Evolutionary conservation across 495 filamentous ascomycete genomes (phyloP), one percentile per base, ranked within the genome.

Genomic region (Neurospora tetrasperma): DNA sequence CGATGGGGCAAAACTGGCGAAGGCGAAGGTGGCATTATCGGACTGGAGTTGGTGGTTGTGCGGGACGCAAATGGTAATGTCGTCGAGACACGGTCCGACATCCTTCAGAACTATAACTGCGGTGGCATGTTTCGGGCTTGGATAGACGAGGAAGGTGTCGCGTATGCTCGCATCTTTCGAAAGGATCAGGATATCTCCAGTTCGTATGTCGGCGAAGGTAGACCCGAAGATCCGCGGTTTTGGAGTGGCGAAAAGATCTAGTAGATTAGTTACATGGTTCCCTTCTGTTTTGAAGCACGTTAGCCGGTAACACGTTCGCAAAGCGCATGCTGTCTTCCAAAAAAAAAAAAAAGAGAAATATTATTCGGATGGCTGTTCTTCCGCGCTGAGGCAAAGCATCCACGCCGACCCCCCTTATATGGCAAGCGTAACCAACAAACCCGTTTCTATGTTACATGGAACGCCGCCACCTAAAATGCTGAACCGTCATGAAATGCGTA

Each of bases 91-190:
- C 76, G 70, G 72, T 84, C 72, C 0, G 82, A 83, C 59, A 84
- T 94, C n/a, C 84, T 92, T 39, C 89, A 86, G 70, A 91, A 93
- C 76, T 93, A 91, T 79, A 97, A 98, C 78, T 97, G 92, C 76
- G 92, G 90, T 4, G 94, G 94, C 0, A 95, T 98, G 93, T 96
- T 93, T 81, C 85, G 94, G 40, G 92, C 92, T 9, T 96, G 90
- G 88, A 79, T 93, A 41, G 89, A 92, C 73, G 87, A 86, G 43
- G 74, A 89, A 48, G 93, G 91, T 4, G 81, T 81, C 42, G 86
- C 88, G 72, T 84, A 82, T 71, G 89, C 90, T 54, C 88, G 89
- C 74, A 89, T 94, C 0, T 96, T 84, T 77, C 81, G 81, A 40
- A 76, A 79, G 2, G 80, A 82, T 10, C 54, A 79, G 11, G 77